Percentiles rank a stretch among this genome's conserved stretches.
phyloP scores from a whole-genome alignment of 2,329 filamentous ascomycete species.

The Emergomyces orientalis region DNA sequence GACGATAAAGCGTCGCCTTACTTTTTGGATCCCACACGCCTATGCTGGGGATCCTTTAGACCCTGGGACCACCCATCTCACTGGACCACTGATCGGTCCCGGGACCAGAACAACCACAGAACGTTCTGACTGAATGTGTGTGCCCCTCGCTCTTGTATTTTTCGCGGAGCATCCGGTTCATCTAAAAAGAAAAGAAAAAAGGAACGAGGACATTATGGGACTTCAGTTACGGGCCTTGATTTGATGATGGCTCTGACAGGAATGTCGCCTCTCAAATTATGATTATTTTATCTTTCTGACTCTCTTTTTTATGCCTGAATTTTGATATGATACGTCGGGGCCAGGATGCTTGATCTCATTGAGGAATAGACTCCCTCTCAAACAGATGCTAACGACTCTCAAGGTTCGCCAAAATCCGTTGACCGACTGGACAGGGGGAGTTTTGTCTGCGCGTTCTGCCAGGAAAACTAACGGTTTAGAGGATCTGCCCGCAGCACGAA shows the following conservation, averaged over 20 bases:
- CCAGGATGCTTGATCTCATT: background rate
- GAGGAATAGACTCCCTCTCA: background rate
- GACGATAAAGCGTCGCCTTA: constrained; percentile 27
- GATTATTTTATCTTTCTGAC: background rate
- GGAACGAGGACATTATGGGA: background rate
- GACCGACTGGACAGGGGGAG: constrained; percentile 4
- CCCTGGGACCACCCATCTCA: background rate
- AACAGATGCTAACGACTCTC: constrained; percentile 3
- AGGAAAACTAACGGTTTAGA: constrained; percentile 1
- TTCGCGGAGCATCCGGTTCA: constrained; percentile 7
- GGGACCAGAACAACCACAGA: constrained; percentile 4
- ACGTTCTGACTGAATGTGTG: constrained; percentile 2
- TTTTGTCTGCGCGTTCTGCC: background rate
- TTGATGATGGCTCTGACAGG: background rate
- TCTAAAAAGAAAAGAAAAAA: background rate
- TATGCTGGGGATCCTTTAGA: constrained; percentile 4
- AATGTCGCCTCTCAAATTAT: background rate
- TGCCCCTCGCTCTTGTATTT: background rate
- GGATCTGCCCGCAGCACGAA: constrained; percentile 2
- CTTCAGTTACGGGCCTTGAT: background rate
- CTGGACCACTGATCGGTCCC: constrained; percentile 1
- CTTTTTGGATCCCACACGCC: constrained; percentile 16
- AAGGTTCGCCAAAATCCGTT: constrained; percentile 1
- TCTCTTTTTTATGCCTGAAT: constrained; percentile 2
- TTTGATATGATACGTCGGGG: background rate